Evolutionary conservation across 2,329 filamentous ascomycete genomes (phyloP), one percentile per base, ranked within the genome.

Genomic region (Xylariaceae sp.): DNA sequence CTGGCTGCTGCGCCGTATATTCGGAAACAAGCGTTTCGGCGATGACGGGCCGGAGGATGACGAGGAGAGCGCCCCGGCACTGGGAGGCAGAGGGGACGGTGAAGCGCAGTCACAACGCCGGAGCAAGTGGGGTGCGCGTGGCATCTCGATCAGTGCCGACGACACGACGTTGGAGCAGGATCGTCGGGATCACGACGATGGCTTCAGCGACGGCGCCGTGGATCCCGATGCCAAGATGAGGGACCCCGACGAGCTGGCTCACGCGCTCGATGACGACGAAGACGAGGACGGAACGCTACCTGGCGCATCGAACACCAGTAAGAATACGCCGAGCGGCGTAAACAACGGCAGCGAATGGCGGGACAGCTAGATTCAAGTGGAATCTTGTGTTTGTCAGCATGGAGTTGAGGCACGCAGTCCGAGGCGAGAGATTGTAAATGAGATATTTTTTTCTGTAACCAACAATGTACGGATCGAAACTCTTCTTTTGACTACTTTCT

Each of bases 1-100:
- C 49, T 96, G 89, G 83, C 72, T 97, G 19, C 78, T 96, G 9
- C 79, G 79, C 50, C 79, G 83, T 38, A 81, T 95, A 50, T 83
- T 95, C 45, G 87, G 85, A 41, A 52, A 61, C 41, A 76, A 74
- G 67, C 64, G 71, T 52, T 64, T 71, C 19, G 66, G 69, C 30
- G 30, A 7, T 4, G 30, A 32, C 30, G 30, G 30, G 30, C 12
- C 30, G 30, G 30, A 6, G n/a, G 71, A 79, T 15, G 80, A 83
- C 43, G 80, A 84, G 54, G 81, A 85, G 60, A 76, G 73, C 33
- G 67, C 66, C 2, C 74, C 72, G 3, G 72, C 69, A 17, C 60
- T 78, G 18, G 69, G 70, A 6, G 36, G 30, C 6, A 7, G 30
- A 16, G 45, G 50, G 4, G 46, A 61, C 32, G 54, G 52, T n/a